phyloP scores from a whole-genome alignment of 1,284 basidiomycete species.

The Hortiboletus rubellus region DNA sequence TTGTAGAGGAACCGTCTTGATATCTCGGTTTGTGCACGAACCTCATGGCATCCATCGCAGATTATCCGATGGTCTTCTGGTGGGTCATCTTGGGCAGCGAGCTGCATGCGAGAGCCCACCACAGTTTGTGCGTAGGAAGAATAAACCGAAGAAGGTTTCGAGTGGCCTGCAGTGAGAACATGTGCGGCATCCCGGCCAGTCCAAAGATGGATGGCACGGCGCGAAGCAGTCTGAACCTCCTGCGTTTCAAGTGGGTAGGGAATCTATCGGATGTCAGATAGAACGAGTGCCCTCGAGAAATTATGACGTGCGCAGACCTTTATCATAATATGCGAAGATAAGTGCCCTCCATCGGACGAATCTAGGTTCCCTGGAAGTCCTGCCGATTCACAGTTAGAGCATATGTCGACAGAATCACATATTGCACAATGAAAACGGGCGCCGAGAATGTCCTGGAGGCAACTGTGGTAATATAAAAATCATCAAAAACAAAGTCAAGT shows the following conservation, averaged over 20 bases:
- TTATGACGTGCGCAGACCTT: constrained; percentile 56
- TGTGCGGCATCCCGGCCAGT: constrained; percentile 70
- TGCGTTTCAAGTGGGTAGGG: constrained; percentile 75
- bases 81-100: constrained; percentile 27
- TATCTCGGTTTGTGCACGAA: constrained; percentile 31
- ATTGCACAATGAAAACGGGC: constrained; percentile 89
- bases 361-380: constrained; percentile 80
- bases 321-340: constrained; percentile 87
- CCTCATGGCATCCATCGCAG: constrained; percentile 61
- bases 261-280: constrained; percentile 52
- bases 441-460: constrained; percentile 84
- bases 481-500: background rate
- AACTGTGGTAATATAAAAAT: constrained; percentile 49
- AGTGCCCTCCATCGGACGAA: constrained; percentile 71
- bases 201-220: constrained; percentile 75
- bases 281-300: background rate
- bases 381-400: constrained; percentile 85
- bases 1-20: background rate
- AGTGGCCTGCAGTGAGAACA: constrained; percentile 41
- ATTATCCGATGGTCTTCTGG: constrained; percentile 55
- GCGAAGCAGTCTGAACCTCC: constrained; percentile 73
- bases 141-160: constrained; percentile 57
- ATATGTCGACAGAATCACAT: constrained; percentile 82
- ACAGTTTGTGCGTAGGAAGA: constrained; percentile 66
- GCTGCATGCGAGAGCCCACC: constrained; percentile 47